Evolutionary conservation across 2,329 filamentous ascomycete species (phyloP), one percentile per base, ranked within the genome.

Genomic region (Trichoderma koningiopsis): DNA sequence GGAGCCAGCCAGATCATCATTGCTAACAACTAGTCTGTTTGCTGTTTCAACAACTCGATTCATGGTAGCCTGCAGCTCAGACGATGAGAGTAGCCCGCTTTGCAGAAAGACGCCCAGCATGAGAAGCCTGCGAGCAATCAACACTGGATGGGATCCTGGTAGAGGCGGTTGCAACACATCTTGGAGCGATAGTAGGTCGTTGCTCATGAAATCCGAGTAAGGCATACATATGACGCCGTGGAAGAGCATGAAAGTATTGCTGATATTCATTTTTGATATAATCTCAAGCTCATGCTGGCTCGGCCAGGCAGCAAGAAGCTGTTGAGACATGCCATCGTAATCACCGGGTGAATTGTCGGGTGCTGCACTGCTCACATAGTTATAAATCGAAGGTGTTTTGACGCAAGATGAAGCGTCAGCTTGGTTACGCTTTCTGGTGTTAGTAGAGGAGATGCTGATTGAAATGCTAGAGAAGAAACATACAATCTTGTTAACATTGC

Each of bases 1-100:
- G 0, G 81, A 82, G 31, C 75, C 76, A 0, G 83, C 72, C 0
- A 88, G 73, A 2, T 83, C 81, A 62, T 86, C 82, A 31, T 86
- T 81, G 19, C 77, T 78, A 0, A 82, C 84, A 1, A 88, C 80
- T 24, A 49, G 47, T 49, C 47, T 24, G 47, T 4, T 49, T 49
- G 47, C 47, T 13, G n/a, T 24, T 22, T 49, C n/a, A 7, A 49
- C 47, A 24, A 13, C 47, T 10, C 47, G 19, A 24, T 2, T 13
- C 47, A 49, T 49, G 19, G 13, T 24, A n/a, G 5, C 11, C n/a
- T 49, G 47, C n/a, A 10, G 3, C 47, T 49, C 11, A 24, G 47
- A 6, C 24, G 47, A 24, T 11, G 4, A n/a, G 3, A 49, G 10
- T 49, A n/a, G 24, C 10, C n/a, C 40, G 40, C 40, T 24, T 49